A percentile compares a stretch with the other conserved stretches of the same genome.
Conservation (phyloP, 345 rosid species). For the Hibiscus trionum region DNA sequence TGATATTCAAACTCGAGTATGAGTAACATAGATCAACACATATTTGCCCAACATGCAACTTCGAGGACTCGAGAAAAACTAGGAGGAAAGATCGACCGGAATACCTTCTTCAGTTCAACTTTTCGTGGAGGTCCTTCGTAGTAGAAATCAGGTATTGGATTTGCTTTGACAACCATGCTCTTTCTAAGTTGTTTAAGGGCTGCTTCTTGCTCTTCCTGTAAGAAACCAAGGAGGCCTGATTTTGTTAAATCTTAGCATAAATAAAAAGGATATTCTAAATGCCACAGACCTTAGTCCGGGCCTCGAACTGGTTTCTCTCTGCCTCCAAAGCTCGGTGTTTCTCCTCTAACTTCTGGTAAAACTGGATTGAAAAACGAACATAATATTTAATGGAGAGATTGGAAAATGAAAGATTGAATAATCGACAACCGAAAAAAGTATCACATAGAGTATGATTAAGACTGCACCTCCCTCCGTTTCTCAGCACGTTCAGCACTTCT, state of each 20-base stretch:
- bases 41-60: background rate
- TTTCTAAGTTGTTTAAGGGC: slow-evolving; percentile 86
- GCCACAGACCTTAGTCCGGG: slow-evolving; percentile 57
- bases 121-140: slow-evolving; percentile 83
- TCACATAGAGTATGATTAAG: background rate
- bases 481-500: slow-evolving; percentile 71
- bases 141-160: slow-evolving; percentile 91
- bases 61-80: background rate
- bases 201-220: slow-evolving; percentile 96
- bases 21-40: background rate
- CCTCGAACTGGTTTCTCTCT: slow-evolving; percentile 67
- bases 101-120: slow-evolving; percentile 85
- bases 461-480: slow-evolving; percentile 76
- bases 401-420: slow-evolving; percentile 11
- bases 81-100: background rate
- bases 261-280: background rate
- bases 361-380: slow-evolving; percentile 32
- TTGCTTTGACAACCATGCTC: slow-evolving; percentile 73
- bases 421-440: background rate
- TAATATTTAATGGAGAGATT: slow-evolving; percentile 14
- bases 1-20: background rate
- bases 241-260: background rate
- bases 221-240: background rate
- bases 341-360: slow-evolving; percentile 74
- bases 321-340: slow-evolving; percentile 75